Evolutionary conservation across 495 filamentous ascomycete species (phyloP), one percentile per base, ranked within the genome.

Genomic region (Collariella sp.): DNA sequence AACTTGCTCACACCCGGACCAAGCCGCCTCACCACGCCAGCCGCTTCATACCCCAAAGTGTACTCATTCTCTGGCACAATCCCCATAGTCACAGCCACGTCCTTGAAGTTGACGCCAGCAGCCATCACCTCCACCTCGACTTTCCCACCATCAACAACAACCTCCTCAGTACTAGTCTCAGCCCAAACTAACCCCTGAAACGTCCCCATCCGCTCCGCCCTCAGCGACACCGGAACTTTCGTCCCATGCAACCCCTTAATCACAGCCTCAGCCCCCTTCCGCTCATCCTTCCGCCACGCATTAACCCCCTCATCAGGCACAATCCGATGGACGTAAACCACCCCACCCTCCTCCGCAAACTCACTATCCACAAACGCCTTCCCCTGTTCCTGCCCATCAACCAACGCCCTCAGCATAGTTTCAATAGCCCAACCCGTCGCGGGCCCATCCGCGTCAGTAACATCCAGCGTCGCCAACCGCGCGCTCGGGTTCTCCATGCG

Each of bases 21-120:
- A 3, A 59, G n/a, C 4, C 43, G 23, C 1, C 54, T 13, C 11
- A 62, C 52, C 13, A 16, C 9, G 0, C 60, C 60, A 19, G 54
- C 45, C 31, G 29, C 42, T 35, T 62, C 60, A 24, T 67, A 54
- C 0, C 77, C 76, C 22, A 80, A 58, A 3, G 52, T 50, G 22
- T 60, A 46, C 39, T 72, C 62, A 18, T 63, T 47, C 16, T 44
- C 23, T 67, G 63, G 58, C 55, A 76, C 54, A 13, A 76, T 62
- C 0, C 70, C 72, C 64, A 77, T 70, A 0, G 63, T 61, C 0
- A 64, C 50, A 5, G 67, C 53, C 1, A 77, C 57, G 48, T 77
- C 75, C 10, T 67, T 67, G 59, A 72, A 73, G 59, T 77, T 77
- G 5, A 78, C 22, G 4, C 75, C 74, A 0, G 55, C 46, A 5